Evolutionary conservation across 192 early-diverging fungal genomes (phyloP).

Genomic region (Rhizophagus prolifer): DNA sequence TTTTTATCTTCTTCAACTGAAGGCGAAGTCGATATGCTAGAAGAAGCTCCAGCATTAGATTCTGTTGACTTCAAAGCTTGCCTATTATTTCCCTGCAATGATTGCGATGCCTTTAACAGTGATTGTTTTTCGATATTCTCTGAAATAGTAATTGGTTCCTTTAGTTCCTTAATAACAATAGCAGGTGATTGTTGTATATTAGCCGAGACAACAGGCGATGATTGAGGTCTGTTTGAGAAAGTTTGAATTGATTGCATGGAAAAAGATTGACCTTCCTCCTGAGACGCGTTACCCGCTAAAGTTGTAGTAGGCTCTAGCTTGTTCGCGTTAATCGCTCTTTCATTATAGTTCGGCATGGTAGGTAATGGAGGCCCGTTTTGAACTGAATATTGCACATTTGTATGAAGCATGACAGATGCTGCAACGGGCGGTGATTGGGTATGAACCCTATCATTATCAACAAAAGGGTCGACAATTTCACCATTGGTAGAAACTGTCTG

Average conservation of each 20-base stretch:
- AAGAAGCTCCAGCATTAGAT: constrained; percentile 20
- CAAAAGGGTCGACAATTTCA: neutral
- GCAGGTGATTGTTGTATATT: constrained; percentile 16
- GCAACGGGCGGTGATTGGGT: neutral
- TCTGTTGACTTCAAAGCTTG: constrained; percentile 10
- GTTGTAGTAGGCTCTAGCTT: constrained; percentile 3
- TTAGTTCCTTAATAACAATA: neutral
- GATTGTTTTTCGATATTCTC: neutral
- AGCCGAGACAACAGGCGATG: constrained; percentile 29
- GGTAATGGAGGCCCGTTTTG: neutral
- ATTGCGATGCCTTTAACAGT: neutral
- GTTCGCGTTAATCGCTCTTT: neutral
- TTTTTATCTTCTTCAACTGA: neutral
- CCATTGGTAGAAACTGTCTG: neutral
- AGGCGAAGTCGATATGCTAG: constrained; percentile 18
- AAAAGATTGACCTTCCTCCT: neutral
- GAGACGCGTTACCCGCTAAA: neutral
- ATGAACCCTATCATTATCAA: neutral
- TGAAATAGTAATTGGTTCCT: neutral
- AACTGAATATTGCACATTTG: neutral
- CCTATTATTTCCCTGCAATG: neutral
- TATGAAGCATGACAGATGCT: neutral
- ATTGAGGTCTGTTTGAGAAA: neutral
- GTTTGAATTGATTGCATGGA: neutral
- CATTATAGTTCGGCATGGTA: neutral